phyloP scores from a whole-genome alignment of 768 basidiomycete species.

The Cyclocybe aegerita region DNA sequence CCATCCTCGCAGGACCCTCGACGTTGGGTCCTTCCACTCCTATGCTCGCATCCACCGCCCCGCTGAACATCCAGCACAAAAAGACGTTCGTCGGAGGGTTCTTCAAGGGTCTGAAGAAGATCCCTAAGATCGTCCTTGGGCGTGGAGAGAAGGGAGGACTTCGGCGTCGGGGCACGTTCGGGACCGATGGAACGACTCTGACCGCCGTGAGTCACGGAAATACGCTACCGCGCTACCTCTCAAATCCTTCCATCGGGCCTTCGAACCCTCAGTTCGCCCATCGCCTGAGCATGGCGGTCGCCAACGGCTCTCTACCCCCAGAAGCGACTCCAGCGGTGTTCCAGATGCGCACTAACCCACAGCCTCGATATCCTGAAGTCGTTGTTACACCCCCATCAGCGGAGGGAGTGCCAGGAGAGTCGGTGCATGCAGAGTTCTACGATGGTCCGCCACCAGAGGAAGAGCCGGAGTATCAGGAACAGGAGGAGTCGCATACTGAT shows the following conservation, averaged over 20 bases:
- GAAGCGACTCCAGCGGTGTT: constrained; percentile 19
- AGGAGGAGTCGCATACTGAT: not conserved
- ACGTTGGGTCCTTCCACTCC: constrained; percentile 3
- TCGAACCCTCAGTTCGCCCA: constrained; percentile 33
- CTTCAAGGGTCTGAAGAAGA: constrained; percentile 32
- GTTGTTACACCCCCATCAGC: constrained; percentile 33
- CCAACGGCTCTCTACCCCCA: constrained; percentile 23
- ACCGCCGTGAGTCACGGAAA: constrained; percentile 31
- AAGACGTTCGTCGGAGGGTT: constrained; percentile 35
- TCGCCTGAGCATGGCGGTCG: constrained; percentile 30
- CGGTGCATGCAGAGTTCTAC: constrained; percentile 21
- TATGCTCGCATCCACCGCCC: constrained; percentile 13
- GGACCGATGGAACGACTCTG: constrained; percentile 27
- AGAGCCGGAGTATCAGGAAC: constrained; percentile 8
- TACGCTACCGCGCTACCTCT: constrained; percentile 35
- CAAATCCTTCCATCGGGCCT: constrained; percentile 38
- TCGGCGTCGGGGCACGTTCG: constrained; percentile 26
- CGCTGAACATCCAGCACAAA: too few species aligned
- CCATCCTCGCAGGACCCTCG: constrained; percentile 3
- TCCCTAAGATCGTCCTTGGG: constrained; percentile 32
- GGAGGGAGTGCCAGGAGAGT: constrained; percentile 22
- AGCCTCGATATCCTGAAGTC: constrained; percentile 27
- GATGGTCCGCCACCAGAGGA: constrained; percentile 20
- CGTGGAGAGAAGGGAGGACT: constrained; percentile 18
- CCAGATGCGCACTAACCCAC: constrained; percentile 15